Evolutionary conservation across 225 moss, liverwort and hornwort species (phyloP), one percentile per base, ranked within the genome.

Genomic region (Marchantia paleacea): DNA sequence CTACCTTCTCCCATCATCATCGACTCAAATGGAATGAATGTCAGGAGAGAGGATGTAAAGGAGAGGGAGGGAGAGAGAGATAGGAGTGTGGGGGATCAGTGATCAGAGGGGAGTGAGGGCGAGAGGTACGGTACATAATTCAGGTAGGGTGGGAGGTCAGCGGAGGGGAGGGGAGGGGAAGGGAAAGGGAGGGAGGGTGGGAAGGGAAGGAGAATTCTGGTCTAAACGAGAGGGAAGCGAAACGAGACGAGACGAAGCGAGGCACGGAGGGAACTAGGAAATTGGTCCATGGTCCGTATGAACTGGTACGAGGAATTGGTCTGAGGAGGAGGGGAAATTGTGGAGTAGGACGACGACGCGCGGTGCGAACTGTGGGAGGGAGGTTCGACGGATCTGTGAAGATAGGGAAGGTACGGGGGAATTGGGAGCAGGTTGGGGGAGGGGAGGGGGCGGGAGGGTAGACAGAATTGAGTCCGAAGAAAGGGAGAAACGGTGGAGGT

Each of bases 401-500:
- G 52, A 53, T 70, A 73, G 52, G 73, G 25, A 7, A 73, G 25
- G 18, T 3, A 13, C 52, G 3, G 24, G 52, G 70, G 18, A 73
- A n/a, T 73, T 73, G 2, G 52, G 73, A 14, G 26, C 39, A 9
- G 24, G 73, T 12, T 3, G 48, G 69, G 69, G 57, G 57, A 24
- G 75, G 75, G 51, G 29, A 12, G 55, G 75, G 14, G 12, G 25
- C 25, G 47, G 53, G 52, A 11, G 24, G 55, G 53, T 49, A 9
- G 72, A 75, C 19, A 57, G 19, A 57, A 12, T 57, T 57, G 57
- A 57, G 57, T 12, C 14, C 57, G 57, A 26, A 25, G 11, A 74
- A 55, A 28, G 52, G 52, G 55, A 74, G 74, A 74, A 74, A 76
- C 76, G 47, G 76, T 76, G 76, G 76, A 74, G 76, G 29, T 31